Evolutionary conservation across 495 filamentous ascomycete genomes (phyloP), one percentile per base, ranked within the genome.

Genomic region (Podospora pseudopauciseta): DNA sequence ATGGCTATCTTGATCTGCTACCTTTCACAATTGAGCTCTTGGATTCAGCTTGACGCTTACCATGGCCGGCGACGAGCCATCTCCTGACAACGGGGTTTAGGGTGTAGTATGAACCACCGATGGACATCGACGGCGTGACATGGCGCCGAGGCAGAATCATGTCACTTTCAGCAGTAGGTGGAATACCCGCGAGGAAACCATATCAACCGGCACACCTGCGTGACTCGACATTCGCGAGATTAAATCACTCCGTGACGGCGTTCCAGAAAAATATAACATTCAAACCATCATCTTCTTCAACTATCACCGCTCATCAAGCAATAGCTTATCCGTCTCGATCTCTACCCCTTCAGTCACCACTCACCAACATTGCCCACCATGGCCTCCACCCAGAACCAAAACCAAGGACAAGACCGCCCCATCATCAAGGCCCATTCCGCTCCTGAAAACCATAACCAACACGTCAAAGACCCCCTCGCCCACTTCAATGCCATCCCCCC

Each of bases 401-500:
- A 32, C 28, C 13, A 39, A n/a, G 13, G 32, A 23, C 30, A 20
- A 39, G 55, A 32, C 7, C 30, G 55, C n/a, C 58, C 49, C 0
- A 49, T 49, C 65, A 26, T 63, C 60, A 68, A 70, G 28, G 55
- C 67, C 3, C 65, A 64, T 32, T 55, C 66, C 5, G 62, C 49
- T 53, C 67, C 64, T 23, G 34, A 30, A n/a, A 63, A 63, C 39
- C 71, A 73, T 68, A 69, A 68, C 71, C 74, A 75, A 39, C 60
- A 49, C 49, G 59, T 72, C 63, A 18, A 61, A 6, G 70, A 75
- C 64, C 74, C 74, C 3, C 57, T 73, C 20, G 66, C 66, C 13
- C 71, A 75, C 66, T 75, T 75, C 68, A 32, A 56, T 4, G 28
- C 68, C 34, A 72, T 73, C 19, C 74, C 74, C 9, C 73, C 70